A percentile compares a stretch with the other conserved stretches of the same genome.
Conservation (phyloP, 2,329 filamentous ascomycete species). For the Bisporella sp. region DNA sequence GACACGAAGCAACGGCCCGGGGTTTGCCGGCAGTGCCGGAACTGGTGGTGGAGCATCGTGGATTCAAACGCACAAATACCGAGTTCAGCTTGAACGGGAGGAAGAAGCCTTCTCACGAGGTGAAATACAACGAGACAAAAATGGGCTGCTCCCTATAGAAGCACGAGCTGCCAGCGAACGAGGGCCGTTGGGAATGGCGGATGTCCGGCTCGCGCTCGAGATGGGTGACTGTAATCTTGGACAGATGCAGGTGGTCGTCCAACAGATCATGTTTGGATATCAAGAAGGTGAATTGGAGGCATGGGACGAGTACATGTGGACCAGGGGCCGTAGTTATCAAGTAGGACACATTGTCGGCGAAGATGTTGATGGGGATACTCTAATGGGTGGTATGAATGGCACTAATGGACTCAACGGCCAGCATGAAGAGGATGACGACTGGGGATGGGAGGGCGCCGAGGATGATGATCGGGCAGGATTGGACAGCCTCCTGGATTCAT, state of each 20-base stretch:
- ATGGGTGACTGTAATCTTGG: slow-evolving; percentile 70
- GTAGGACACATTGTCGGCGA: slow-evolving; percentile 25
- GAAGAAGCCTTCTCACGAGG: slow-evolving; percentile 68
- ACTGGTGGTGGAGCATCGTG: slow-evolving; percentile 61
- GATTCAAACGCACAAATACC: slow-evolving; percentile 76
- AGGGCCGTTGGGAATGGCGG: slow-evolving; percentile 67
- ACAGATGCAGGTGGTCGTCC: slow-evolving; percentile 69
- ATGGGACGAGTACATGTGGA: slow-evolving; percentile 49
- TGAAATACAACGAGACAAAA: slow-evolving; percentile 66
- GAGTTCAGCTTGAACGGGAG: slow-evolving; percentile 65
- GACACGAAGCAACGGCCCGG: slow-evolving; percentile 58
- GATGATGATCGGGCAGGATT: slow-evolving; percentile 43
- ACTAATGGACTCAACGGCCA: slow-evolving; percentile 46
- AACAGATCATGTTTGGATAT: slow-evolving; percentile 63
- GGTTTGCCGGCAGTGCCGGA: slow-evolving; percentile 52
- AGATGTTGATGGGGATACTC: slow-evolving; percentile 29
- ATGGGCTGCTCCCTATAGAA: slow-evolving; percentile 74
- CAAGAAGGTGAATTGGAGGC: slow-evolving; percentile 70
- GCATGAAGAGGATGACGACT: slow-evolving; percentile 46
- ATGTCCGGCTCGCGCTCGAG: slow-evolving; percentile 68
- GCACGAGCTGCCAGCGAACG: slow-evolving; percentile 68
- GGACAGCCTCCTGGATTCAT: slow-evolving; percentile 42
- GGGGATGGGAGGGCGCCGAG: slow-evolving; percentile 57
- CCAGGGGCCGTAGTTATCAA: slow-evolving; percentile 23
- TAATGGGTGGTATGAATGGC: slow-evolving; percentile 30